phyloP scores from a whole-genome alignment of 768 basidiomycete genomes.

The Dacryopinax spathularia region DNA sequence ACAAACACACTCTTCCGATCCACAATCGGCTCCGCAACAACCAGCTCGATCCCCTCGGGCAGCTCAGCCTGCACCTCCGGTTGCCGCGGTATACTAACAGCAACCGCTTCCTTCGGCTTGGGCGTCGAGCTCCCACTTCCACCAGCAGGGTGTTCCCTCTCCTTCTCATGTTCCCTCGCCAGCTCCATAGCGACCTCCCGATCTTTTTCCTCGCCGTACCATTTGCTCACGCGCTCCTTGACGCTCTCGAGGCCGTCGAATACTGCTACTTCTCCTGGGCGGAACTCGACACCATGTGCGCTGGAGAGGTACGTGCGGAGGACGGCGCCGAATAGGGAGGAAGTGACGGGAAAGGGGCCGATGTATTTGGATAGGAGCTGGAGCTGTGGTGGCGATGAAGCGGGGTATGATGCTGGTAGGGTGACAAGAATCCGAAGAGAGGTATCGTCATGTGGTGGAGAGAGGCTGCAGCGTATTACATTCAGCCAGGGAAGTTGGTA shows the following conservation, averaged over 20 bases:
- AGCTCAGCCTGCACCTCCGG: slow-evolving; percentile 37
- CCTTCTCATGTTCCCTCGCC: slow-evolving; percentile 4
- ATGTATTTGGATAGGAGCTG: slow-evolving; percentile 76
- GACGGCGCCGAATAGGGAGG: slow-evolving; percentile 58
- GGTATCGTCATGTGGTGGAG: slow-evolving; percentile 33
- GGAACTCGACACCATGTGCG: slow-evolving; percentile 58
- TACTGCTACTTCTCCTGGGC: slow-evolving; percentile 57
- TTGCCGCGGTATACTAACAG: neutral
- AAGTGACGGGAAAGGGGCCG: slow-evolving; percentile 61
- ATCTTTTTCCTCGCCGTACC: slow-evolving; percentile 52
- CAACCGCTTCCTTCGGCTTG: neutral
- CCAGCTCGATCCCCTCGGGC: slow-evolving; percentile 50
- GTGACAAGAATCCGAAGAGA: slow-evolving; percentile 30
- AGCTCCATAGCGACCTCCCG: slow-evolving; percentile 5
- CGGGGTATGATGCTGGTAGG: slow-evolving; percentile 44
- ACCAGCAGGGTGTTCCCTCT: neutral
- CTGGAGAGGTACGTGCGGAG: slow-evolving; percentile 68
- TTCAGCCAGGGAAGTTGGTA: slow-evolving; percentile 42
- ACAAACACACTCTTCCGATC: slow-evolving; percentile 80
- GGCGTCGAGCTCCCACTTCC: neutral
- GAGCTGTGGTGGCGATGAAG: slow-evolving; percentile 56
- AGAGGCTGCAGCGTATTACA: slow-evolving; percentile 29
- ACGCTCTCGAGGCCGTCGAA: slow-evolving; percentile 77
- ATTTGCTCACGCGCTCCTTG: slow-evolving; percentile 46
- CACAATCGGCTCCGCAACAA: slow-evolving; percentile 61